Evolutionary conservation across 1,284 basidiomycete genomes (phyloP), one percentile per base, ranked within the genome.

Genomic region (Cutaneotrichosporon spelunceum): DNA sequence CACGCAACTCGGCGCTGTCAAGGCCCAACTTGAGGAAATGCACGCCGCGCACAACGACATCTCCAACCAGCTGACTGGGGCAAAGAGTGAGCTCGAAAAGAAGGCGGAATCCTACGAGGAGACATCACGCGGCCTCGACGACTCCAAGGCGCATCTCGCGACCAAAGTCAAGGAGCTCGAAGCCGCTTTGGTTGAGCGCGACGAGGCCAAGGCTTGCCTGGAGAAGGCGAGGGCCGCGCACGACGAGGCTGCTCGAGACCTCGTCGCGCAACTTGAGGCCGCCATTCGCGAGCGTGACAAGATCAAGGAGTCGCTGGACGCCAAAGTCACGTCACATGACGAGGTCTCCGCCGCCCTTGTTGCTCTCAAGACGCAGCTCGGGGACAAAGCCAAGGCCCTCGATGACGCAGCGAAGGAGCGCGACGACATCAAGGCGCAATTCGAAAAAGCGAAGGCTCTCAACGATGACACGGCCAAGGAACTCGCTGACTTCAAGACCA

Each of bases 341-440:
- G 23, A 53, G 42, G 47, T 52, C 45, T 60, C 54, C 50, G 50
- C 44, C 19, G 30, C 55, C 16, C 45, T 63, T 34, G 45, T 50
- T 3, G 33, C 52, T 19, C 16, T 50, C 29, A n/a, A 53, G 45
- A 45, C 34, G 3, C 33, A 57, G 50, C 59, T 61, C 21, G 58
- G 47, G 13, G 39, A 48, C 30, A 56, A 61, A 53, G 27, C 45
- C 3, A 55, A n/a, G 27, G 19, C 44, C 13, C 42, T 53, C 36
- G 39, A 29, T 34, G 36, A 42, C 7, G 50, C 60, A 24, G 44
- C 21, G 27, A 59, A 56, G 19, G 61, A 68, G 29, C 26, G 70
- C n/a, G 56, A 66, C 8, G 33, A 27, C 24, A 44, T 52, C 19
- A 54, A 55, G 44, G 24, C 29, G 7, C 34, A 44, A 16, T 49